Evolutionary conservation across 495 filamentous ascomycete genomes (phyloP), one percentile per base, ranked within the genome.

Genomic region (Aspergillus avenaceus): DNA sequence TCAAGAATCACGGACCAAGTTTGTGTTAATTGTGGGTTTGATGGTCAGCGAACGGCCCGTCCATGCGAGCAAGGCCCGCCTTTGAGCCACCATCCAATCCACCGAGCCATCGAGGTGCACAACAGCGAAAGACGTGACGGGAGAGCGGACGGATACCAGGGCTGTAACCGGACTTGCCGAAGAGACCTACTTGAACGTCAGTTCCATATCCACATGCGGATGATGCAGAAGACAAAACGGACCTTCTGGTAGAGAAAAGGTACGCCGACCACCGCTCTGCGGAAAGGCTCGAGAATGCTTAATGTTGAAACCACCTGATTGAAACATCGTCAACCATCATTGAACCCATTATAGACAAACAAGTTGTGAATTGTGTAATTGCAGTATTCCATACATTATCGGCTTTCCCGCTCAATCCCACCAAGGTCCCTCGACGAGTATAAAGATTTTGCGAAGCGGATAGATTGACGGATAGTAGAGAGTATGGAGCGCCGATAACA

Each of bases 231-330:
- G 16, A 42, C 43, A 37, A 41, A 47, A 27, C 9, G 41, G 47
- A 83, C 77, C 67, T 80, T 81, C 71, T 97, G 93, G 69, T 97
- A 98, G 53, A 97, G 77, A 67, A 98, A 98, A 5, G 93, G 93
- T 28, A 97, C 82, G 44, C 91, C 86, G 19, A 92, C 79, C 50
- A 80, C 56, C 21, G 87, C 83, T 62, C 93, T 82, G 31, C 80
- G 75, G 59, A 96, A 80, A 11, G 93, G 93, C 40, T 86, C 83
- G 32, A 97, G 83, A 44, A 96, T 71, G 47, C 91, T 95, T 52
- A 98, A 77, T 3, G 89, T 91, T 11, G 92, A 97, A 71, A 91
- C 78, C 49, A 83, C 79, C 83, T 89, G 55, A 45, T 45, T 38
- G 21, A 49, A 16, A 14, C 12, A 41, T 16, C 32, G 26, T 4